Evolutionary conservation across 2,329 filamentous ascomycete genomes (phyloP), one percentile per base, ranked within the genome.

Genomic region (Rosellinia necatrix): DNA sequence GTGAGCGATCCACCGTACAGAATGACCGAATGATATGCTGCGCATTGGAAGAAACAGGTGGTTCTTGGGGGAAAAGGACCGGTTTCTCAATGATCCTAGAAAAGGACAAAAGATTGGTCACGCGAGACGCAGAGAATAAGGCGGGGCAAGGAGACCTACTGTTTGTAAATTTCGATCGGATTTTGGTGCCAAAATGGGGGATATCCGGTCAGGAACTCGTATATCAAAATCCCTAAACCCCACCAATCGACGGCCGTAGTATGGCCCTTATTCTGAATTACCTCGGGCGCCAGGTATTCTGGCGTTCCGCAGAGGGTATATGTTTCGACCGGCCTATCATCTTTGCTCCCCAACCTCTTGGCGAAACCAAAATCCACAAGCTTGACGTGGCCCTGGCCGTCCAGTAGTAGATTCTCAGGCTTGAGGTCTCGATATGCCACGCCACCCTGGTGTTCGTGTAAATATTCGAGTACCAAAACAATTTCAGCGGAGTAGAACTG

Each of bases 171-270:
- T 71, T 92, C 90, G 63, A 93, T 90, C 1, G 90, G 90, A 63
- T 92, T 93, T 62, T 90, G 86, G 68, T 92, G 87, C 89, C 90
- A 94, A 70, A 93, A 94, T 0, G 90, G 90, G 12, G 90, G 90
- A 68, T 92, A 92, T 24, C 90, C 90, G 8, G 90, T 91, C 44
- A 93, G 76, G 69, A 93, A 93, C 70, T 94, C 90, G 72, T 91
- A 93, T 56, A 93, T 86, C 53, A 94, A 74, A 63, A 93, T 92
- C 22, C 90, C 90, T 64, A 94, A 79, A 0, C 90, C 90, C 90
- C 90, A 93, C 90, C 90, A 93, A 76, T 93, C 90, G 30, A 93
- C 90, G 12, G 90, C 89, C 2, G 83, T 86, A 2, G 83, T 87
- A 68, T 88, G 85, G 10, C 88, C 90, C 70, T 90, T 91, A 70